Evolutionary conservation across 202 grass and related monocot species (phyloP), one percentile per base, ranked within the genome.

Genomic region (Carex arenaria): DNA sequence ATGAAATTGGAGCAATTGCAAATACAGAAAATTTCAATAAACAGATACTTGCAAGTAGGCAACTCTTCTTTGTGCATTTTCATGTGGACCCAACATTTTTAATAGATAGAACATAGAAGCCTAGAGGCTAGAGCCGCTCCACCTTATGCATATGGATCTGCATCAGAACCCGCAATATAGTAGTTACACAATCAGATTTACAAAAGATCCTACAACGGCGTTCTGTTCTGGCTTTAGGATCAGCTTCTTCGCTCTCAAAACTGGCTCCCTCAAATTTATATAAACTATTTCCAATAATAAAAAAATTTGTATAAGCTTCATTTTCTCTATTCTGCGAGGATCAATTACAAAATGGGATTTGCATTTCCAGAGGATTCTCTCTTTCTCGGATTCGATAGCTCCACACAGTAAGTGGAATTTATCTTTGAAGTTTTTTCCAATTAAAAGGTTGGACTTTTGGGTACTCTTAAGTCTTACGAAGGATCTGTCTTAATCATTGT

Each of bases 321-420:
- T 47, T 64, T 64, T 49, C 61, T 61, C 55, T 64, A 45, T 42
- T 61, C 17, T 80, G 54, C 56, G 23, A 67, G 79, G 9, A 18
- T 38, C 23, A 28, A 34, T 65, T 67, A 31, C 38, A 82, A 34
- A 49, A 82, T 82, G 80, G 63, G 80, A 20, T 82, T 38, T 28
- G 22, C 20, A n/a, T 34, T 98, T 77, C 91, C 91, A 56, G 88
- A 86, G 19, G 95, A 90, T 42, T 79, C 88, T 2, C 91, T 95
- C 23, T 98, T 98, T 83, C 95, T 98, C 23, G 95, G 91, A 83
- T 82, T 98, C 43, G 95, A 98, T 80, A 93, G 91, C 83, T 98
- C 95, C 42, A 95, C 95, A 11, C 93, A 98, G 95, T 98, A 78
- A 90, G 93, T 57, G 43, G 10, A 56, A 51, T 69, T 82, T 4